Evolutionary conservation across 2,329 filamentous ascomycete species (phyloP), one percentile per base, ranked within the genome.

Genomic region (Pseudogymnoascus pannorum): DNA sequence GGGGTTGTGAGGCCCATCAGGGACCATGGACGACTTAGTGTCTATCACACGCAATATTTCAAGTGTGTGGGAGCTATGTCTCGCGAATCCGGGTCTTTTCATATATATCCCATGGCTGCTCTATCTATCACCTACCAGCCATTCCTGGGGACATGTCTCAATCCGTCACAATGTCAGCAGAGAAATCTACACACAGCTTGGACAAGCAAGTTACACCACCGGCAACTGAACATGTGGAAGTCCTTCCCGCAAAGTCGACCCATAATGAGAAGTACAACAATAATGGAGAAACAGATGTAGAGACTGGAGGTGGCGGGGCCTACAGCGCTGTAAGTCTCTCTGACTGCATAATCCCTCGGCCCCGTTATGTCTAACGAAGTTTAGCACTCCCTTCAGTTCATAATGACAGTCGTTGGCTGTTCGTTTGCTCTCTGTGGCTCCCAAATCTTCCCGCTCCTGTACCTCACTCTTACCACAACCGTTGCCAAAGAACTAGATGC

Each of bases 361-460:
- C 3, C 16, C 4, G 26, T 16, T 6, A 20, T 54, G 26, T 54
- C 48, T 54, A 31, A 54, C 16, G 2, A 8, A 31, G 9, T 11
- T 20, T 20, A 59, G 57, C 33, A 44, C 18, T 59, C 57, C 9
- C 24, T 54, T 11, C 26, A 31, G 1, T n/a, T 64, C 26, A 44
- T 59, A 1, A 63, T 64, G 61, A 63, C 63, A 4, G 59, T 63
- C 26, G 8, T 64, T 14, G 63, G 61, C 22, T 64, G 63, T 33
- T 48, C 59, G 12, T 64, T 63, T 14, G 61, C 59, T 6, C 40
- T 62, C 26, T 48, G 59, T 4, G 63, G 63, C 20, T 58, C 61
- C n/a, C 58, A 61, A 54, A 64, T 64, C 11, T 44, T 58, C 22
- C 57, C 24, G 18, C 36, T 60, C 16, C 26, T 57, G 26, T 11